Evolutionary conservation across 345 rosid species (phyloP).

Genomic region (Raphanus sativus): DNA sequence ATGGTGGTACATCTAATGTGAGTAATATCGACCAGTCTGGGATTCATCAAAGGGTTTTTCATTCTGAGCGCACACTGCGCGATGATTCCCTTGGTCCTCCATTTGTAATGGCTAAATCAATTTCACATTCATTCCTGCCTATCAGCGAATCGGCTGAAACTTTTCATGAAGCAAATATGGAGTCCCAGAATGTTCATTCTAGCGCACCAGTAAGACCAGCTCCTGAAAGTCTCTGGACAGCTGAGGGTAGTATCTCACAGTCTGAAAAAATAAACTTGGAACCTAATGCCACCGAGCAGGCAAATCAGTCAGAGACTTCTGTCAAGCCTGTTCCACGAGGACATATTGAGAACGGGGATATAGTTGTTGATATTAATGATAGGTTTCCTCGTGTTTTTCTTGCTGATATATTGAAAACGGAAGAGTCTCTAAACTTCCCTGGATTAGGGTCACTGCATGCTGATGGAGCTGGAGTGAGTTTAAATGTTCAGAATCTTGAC

Average conservation of each 20-base stretch:
- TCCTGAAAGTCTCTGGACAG: slow-evolving; percentile 46
- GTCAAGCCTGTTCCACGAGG: slow-evolving; percentile 39
- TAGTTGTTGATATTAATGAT: slow-evolving; percentile 85
- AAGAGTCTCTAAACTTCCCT: slow-evolving; percentile 45
- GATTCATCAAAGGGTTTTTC: slow-evolving; percentile 66
- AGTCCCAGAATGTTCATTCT: slow-evolving; percentile 51
- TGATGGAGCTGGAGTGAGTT: slow-evolving; percentile 77
- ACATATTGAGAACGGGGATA: slow-evolving; percentile 68
- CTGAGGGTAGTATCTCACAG: slow-evolving; percentile 52
- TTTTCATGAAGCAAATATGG: slow-evolving; percentile 45
- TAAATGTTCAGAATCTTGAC: slow-evolving; percentile 77
- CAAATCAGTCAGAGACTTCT: slow-evolving; percentile 29
- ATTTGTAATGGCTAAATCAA: slow-evolving; percentile 61
- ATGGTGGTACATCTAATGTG: slow-evolving; percentile 49
- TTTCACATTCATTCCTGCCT: slow-evolving; percentile 52
- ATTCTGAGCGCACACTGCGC: slow-evolving; percentile 74
- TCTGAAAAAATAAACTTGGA: slow-evolving; percentile 38
- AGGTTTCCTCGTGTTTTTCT: slow-evolving; percentile 84
- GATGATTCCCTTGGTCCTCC: slow-evolving; percentile 87
- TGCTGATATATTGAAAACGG: slow-evolving; percentile 69
- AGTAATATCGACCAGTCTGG: slow-evolving; percentile 53
- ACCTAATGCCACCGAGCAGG: slow-evolving; percentile 35
- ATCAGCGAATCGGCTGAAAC: slow-evolving; percentile 61
- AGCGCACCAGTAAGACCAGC: slow-evolving; percentile 45
- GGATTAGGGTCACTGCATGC: slow-evolving; percentile 52